A percentile compares a stretch with the other conserved stretches of the same genome.
These are phyloP conservation scores for Cyberlindnera veronae DNA, from an alignment of 805 yeast species.

Conservation along the genomic window DNA sequence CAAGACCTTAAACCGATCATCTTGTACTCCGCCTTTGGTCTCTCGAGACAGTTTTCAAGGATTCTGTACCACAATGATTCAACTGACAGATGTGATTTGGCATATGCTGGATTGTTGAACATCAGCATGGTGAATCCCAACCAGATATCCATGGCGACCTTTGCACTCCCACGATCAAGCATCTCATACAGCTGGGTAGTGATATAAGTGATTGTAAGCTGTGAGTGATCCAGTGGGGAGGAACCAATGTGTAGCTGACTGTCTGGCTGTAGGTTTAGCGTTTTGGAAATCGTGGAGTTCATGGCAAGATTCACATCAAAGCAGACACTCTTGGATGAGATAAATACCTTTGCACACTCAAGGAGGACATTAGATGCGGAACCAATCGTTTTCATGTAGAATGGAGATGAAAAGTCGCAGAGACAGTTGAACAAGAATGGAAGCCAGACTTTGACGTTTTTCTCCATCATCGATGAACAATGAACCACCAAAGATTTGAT, in stretches of 20 bases:
- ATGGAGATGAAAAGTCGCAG: slow-evolving; percentile 18
- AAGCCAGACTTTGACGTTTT: slow-evolving; percentile 25
- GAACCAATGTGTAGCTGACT: slow-evolving; percentile 8
- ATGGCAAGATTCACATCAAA: slow-evolving; percentile 18
- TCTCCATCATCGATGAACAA: slow-evolving; percentile 26
- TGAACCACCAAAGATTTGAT: slow-evolving; percentile 18
- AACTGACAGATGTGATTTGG: background rate
- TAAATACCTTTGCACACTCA: slow-evolving; percentile 19
- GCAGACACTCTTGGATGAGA: slow-evolving; percentile 17
- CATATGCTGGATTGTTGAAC: slow-evolving; percentile 9
- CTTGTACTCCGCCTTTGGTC: slow-evolving; percentile 4
- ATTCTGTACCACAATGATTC: slow-evolving; percentile 10
- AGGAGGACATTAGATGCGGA: slow-evolving; percentile 9
- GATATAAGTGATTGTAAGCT: slow-evolving; percentile 10
- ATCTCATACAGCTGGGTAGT: slow-evolving; percentile 5
- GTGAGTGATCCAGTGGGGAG: slow-evolving; percentile 13
- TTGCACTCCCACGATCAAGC: slow-evolving; percentile 3
- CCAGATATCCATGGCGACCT: slow-evolving; percentile 23
- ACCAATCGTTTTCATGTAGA: slow-evolving; percentile 11
- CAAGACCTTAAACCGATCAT: slow-evolving; percentile 12
- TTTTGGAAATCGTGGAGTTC: slow-evolving; percentile 6
- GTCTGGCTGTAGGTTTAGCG: slow-evolving; percentile 11
- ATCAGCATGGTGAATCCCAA: slow-evolving; percentile 18
- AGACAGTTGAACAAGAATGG: slow-evolving; percentile 17
- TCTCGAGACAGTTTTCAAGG: slow-evolving; percentile 1